phyloP scores from a whole-genome alignment of 164 flowering plant species.

The Malania oleifera region DNA sequence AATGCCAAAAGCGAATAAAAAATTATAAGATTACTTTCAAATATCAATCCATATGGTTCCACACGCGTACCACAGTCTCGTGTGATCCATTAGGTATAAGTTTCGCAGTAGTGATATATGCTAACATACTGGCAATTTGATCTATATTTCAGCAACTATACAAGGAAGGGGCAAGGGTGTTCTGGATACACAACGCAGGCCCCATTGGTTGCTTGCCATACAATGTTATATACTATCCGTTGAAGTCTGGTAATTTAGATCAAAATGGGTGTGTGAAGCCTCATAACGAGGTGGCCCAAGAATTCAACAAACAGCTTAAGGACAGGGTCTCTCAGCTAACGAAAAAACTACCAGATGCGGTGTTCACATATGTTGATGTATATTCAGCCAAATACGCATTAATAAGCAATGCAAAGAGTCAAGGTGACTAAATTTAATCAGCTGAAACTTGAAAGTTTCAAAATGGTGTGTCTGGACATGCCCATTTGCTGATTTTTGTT shows the following conservation, averaged over 20 bases:
- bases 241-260: constrained; percentile 35
- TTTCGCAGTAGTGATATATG: no score
- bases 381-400: constrained; percentile 55
- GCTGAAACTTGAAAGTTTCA: background rate
- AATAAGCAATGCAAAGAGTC: constrained; percentile 38
- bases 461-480: background rate
- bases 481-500: background rate
- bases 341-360: constrained; percentile 29
- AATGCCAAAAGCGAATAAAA: no score
- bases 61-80: no score
- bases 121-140: no score
- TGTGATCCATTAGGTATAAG: no score
- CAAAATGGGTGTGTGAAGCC: constrained; percentile 48
- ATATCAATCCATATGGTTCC: no score
- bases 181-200: constrained; percentile 82
- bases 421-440: constrained; percentile 27
- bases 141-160: constrained; percentile 41
- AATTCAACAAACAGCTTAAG: constrained; percentile 61
- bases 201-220: constrained; percentile 75
- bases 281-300: constrained; percentile 53
- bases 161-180: constrained; percentile 52
- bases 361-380: constrained; percentile 55
- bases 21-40: no score
- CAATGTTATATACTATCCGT: constrained; percentile 21
- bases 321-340: constrained; percentile 33